These are phyloP conservation scores for Rhododendron ovatum DNA, from an alignment of 148 eudicot genomes.

Conservation along the genomic window DNA sequence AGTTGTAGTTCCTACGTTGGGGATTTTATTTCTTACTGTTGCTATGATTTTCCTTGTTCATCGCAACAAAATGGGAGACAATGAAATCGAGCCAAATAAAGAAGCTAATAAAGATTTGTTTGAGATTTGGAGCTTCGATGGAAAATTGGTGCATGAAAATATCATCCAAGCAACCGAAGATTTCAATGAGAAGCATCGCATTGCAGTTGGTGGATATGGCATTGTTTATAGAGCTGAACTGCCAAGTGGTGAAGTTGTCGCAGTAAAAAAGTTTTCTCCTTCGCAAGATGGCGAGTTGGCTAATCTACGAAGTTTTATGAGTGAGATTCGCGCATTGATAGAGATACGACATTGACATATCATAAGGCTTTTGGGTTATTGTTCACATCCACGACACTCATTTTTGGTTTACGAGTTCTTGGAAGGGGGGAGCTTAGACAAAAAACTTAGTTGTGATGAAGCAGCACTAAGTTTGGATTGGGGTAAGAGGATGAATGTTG, in stretches of 20 bases:
- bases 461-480: neutral
- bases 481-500: constrained; percentile 5
- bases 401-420: neutral
- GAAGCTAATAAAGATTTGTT: neutral
- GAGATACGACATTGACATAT: constrained; percentile 6
- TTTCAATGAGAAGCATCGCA: constrained; percentile 1
- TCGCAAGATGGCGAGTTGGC: neutral
- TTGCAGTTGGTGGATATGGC: constrained; percentile 9
- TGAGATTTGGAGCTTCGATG: constrained; percentile 19
- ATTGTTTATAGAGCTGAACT: constrained; percentile 11
- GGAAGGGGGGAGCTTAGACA: constrained; percentile 7
- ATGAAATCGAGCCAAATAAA: neutral
- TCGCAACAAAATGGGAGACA: neutral
- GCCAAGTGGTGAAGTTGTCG: constrained; percentile 9
- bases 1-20: neutral
- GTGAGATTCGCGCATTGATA: constrained; percentile 9
- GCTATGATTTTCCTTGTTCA: neutral
- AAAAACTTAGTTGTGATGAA: neutral
- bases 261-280: constrained; percentile 12
- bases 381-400: constrained; percentile 13
- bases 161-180: neutral
- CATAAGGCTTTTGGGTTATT: constrained; percentile 13
- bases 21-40: neutral
- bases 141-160: neutral
- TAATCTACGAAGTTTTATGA: neutral